Percentiles rank a stretch among this genome's conserved stretches.
These are phyloP conservation scores for Phytophthora quininea DNA, from an alignment of 352 stramenopile genomes.

Conservation along the genomic window DNA sequence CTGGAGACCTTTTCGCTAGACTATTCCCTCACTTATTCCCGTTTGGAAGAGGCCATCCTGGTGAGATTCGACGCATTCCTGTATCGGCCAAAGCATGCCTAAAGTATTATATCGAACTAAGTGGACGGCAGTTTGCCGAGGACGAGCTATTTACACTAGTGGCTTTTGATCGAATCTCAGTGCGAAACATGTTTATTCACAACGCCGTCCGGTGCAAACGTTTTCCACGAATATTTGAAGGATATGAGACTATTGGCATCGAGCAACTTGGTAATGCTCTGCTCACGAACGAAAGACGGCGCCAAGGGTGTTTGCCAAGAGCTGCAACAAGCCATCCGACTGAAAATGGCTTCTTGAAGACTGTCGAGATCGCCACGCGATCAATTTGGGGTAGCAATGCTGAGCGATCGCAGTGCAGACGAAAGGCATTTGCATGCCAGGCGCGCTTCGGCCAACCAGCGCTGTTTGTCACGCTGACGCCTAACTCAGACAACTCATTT, in stretches of 20 bases:
- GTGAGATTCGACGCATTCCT: constrained; percentile 3
- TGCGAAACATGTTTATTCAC: constrained; percentile 15
- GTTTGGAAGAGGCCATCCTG: constrained; percentile 11
- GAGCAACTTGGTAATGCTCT: neutral
- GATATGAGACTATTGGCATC: neutral
- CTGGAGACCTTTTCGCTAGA: neutral
- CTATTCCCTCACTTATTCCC: constrained; percentile 10
- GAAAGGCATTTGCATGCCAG: constrained; percentile 9
- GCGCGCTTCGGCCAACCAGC: constrained; percentile 6
- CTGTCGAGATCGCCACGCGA: constrained; percentile 1
- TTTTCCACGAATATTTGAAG: constrained; percentile 1
- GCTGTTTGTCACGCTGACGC: constrained; percentile 14
- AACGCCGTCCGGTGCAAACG: constrained; percentile 5
- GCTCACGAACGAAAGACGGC: constrained; percentile 5
- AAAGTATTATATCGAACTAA: constrained; percentile 14
- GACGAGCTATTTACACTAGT: constrained; percentile 19
- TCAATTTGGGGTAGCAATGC: constrained; percentile 9
- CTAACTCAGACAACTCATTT: constrained; percentile 8
- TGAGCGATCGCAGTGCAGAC: constrained; percentile 6
- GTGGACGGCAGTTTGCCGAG: constrained; percentile 16
- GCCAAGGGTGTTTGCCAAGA: constrained; percentile 3
- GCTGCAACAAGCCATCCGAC: neutral
- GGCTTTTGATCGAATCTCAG: constrained; percentile 13
- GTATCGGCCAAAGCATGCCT: constrained; percentile 14
- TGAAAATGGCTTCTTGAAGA: constrained; percentile 3